phyloP scores from a whole-genome alignment of 179 eudicot species.

The Actinidia arguta region DNA sequence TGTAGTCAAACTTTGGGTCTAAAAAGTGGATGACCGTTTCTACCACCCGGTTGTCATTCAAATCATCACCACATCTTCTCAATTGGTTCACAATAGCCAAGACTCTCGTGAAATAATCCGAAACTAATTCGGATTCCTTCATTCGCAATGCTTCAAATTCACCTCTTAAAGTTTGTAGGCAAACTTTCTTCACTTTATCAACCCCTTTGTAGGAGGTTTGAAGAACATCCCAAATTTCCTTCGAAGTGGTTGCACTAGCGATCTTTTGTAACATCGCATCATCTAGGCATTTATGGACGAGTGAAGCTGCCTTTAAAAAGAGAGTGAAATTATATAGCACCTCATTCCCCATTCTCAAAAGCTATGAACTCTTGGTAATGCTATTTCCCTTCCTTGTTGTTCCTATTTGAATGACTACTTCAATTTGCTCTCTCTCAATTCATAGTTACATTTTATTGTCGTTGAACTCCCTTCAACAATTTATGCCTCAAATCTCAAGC shows the following conservation, averaged over 20 bases:
- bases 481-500: constrained; percentile 69
- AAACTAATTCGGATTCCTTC: not conserved
- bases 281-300: not conserved
- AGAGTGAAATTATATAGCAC: too few relatives aligned
- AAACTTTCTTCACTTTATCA: constrained; percentile 17
- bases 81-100: not conserved
- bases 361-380: too few relatives aligned
- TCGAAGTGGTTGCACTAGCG: not conserved
- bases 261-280: not conserved
- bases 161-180: not conserved
- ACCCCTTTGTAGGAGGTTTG: not conserved
- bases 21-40: too few relatives aligned
- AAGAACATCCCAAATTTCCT: not conserved
- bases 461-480: constrained; percentile 50
- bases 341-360: too few relatives aligned
- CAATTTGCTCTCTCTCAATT: constrained; percentile 54
- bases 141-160: not conserved
- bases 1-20: too few relatives aligned
- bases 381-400: too few relatives aligned
- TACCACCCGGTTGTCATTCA: too few relatives aligned
- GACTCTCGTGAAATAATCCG: not conserved
- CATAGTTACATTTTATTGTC: constrained; percentile 33
- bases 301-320: not conserved
- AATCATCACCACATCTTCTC: not conserved
- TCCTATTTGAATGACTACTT: constrained; percentile 28